Conservation (phyloP, 768 basidiomycete species). For the Termitomyces sp. region DNA sequence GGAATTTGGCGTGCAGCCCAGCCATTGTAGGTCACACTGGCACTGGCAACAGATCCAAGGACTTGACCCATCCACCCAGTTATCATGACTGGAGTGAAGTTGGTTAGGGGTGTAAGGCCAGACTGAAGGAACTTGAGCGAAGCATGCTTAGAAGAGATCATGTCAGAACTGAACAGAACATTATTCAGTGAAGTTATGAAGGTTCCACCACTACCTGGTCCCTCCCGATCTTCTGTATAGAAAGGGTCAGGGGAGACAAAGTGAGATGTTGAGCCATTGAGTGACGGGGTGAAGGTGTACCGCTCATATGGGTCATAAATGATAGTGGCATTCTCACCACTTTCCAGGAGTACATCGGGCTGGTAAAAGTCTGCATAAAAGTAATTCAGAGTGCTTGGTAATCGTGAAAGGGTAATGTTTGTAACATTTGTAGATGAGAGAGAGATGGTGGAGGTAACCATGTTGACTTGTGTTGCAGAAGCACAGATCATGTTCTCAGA, state of each 20-base stretch:
- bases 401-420: not conserved
- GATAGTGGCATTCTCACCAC: not conserved
- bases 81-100: not conserved
- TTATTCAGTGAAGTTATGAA: not conserved
- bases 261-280: slow-evolving; percentile 5
- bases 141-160: not conserved
- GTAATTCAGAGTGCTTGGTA: not conserved
- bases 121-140: not conserved
- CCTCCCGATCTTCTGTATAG: not conserved
- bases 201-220: slow-evolving; percentile 10
- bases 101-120: not conserved
- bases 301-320: slow-evolving; percentile 8
- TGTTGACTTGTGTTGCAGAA: not conserved
- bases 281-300: slow-evolving; percentile 9
- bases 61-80: slow-evolving; percentile 14
- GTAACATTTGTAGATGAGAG: not conserved
- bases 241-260: slow-evolving; percentile 1
- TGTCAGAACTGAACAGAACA: not conserved
- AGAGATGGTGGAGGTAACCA: not conserved
- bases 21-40: slow-evolving; percentile 17
- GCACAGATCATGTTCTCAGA: slow-evolving; percentile 1
- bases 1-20: slow-evolving; percentile 13
- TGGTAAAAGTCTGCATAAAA: not conserved
- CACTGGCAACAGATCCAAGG: slow-evolving; percentile 13
- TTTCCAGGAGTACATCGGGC: too few species aligned